These are phyloP conservation scores for Endotrypanum monterogeii DNA, from an alignment of 208 protist genomes.

Conservation along the genomic window DNA sequence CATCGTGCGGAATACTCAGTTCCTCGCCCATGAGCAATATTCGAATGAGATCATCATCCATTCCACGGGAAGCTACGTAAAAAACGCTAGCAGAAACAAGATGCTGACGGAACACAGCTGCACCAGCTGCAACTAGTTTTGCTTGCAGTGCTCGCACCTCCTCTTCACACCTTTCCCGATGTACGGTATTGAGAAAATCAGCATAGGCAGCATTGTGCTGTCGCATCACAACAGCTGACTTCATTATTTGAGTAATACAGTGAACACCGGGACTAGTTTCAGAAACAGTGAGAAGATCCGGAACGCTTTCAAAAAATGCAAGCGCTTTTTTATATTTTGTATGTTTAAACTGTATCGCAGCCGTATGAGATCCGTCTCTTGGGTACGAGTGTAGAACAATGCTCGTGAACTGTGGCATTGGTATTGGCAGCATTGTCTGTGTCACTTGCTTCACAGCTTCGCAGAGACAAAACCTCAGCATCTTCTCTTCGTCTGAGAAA, in stretches of 20 bases:
- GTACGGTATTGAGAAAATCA: conserved; percentile 44
- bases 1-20: conserved; percentile 12
- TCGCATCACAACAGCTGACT: conserved; percentile 38
- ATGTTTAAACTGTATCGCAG: conserved; percentile 61
- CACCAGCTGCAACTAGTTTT: conserved; percentile 33
- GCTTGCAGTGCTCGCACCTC: conserved; percentile 39
- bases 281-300: conserved; percentile 47
- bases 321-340: conserved; percentile 77
- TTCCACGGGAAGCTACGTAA: conserved; percentile 15
- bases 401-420: conserved; percentile 64
- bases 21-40: conserved; percentile 24
- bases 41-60: conserved; percentile 25
- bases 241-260: conserved; percentile 45
- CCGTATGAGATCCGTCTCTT: conserved; percentile 26
- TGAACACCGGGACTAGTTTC: conserved; percentile 53
- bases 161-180: conserved; percentile 43
- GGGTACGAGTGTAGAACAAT: conserved; percentile 53
- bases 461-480: conserved; percentile 68
- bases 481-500: conserved; percentile 39
- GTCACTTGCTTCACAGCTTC: conserved; percentile 45
- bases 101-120: conserved; percentile 42
- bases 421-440: conserved; percentile 48
- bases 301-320: conserved; percentile 38
- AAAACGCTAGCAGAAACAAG: conserved; percentile 42
- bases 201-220: conserved; percentile 38